Percentiles rank a stretch among this genome's conserved stretches.
Conservation (phyloP, 2,329 filamentous ascomycete genomes). For the Arthrobotrys iridis region DNA sequence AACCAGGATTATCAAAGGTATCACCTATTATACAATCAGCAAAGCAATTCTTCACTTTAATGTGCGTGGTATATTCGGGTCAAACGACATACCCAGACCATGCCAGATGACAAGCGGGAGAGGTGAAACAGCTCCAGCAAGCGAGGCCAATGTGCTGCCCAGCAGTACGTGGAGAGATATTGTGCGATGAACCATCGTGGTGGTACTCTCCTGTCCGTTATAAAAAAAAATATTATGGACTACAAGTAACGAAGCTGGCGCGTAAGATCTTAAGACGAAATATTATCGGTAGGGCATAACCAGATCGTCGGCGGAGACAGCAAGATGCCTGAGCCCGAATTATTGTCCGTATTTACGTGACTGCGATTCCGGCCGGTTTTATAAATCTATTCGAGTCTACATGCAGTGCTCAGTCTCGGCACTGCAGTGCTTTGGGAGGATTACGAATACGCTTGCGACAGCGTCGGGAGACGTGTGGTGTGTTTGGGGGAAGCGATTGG, state of each 20-base stretch:
- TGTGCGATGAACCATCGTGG: slow-evolving; percentile 23
- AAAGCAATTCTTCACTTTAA: slow-evolving; percentile 31
- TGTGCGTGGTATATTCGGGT: slow-evolving; percentile 14
- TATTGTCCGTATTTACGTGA: not conserved
- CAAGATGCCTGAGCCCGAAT: not conserved
- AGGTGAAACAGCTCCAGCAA: slow-evolving; percentile 63
- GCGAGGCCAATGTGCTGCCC: slow-evolving; percentile 16
- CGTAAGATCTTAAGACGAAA: slow-evolving; percentile 14
- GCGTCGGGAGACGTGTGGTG: slow-evolving; percentile 34
- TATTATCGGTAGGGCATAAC: not conserved
- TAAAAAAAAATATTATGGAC: not conserved
- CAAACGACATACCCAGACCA: slow-evolving; percentile 68
- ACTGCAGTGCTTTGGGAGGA: slow-evolving; percentile 1
- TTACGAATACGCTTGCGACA: slow-evolving; percentile 53
- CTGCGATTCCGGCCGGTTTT: slow-evolving; percentile 11
- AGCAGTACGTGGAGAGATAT: slow-evolving; percentile 29
- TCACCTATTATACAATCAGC: slow-evolving; percentile 67
- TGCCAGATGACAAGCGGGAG: slow-evolving; percentile 96
- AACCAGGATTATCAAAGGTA: slow-evolving; percentile 78
- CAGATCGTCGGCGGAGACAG: not conserved
- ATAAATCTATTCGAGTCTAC: slow-evolving; percentile 19
- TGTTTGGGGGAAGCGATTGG: slow-evolving; percentile 37
- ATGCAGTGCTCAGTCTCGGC: not conserved
- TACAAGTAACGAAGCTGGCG: slow-evolving; percentile 17
- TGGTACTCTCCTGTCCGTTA: not conserved